phyloP scores from a whole-genome alignment of 345 rosid genomes.

The Arabis hirsuta region DNA sequence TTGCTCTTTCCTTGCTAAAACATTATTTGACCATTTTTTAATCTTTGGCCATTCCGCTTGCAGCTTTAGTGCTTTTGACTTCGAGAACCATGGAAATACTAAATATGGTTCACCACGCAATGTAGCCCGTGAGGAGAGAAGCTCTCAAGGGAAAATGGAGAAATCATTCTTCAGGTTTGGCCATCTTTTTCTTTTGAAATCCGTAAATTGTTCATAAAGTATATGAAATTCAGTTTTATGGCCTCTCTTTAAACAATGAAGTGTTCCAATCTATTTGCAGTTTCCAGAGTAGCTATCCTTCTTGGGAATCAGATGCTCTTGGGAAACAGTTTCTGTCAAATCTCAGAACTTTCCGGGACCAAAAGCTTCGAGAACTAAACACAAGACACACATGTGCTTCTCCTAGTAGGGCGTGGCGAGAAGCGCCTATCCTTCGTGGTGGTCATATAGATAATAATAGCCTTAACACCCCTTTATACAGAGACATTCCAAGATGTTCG shows the following conservation, averaged over 20 bases:
- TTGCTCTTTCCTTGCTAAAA: conserved; percentile 3
- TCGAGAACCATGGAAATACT: conserved; percentile 82
- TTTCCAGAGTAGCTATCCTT: conserved; percentile 85
- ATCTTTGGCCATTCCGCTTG: conserved; percentile 22
- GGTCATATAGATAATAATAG: conserved; percentile 50
- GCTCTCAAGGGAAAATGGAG: conserved; percentile 99
- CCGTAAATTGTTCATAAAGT: neutral
- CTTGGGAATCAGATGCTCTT: conserved; percentile 79
- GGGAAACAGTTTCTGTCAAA: conserved; percentile 83
- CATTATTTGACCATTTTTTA: neutral
- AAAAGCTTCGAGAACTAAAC: conserved; percentile 60
- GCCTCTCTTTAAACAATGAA: conserved; percentile 17
- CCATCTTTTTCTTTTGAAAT: neutral
- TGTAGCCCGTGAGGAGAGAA: conserved; percentile 58
- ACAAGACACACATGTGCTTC: conserved; percentile 52
- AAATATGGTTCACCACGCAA: conserved; percentile 82
- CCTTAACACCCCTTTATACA: conserved; percentile 31
- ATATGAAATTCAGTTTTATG: conserved; percentile 16
- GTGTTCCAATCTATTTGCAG: conserved; percentile 53
- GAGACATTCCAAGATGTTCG: conserved; percentile 54
- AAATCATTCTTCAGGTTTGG: conserved; percentile 93
- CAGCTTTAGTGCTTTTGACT: conserved; percentile 91
- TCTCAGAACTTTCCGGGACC: conserved; percentile 82
- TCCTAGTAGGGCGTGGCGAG: conserved; percentile 55
- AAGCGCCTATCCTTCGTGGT: conserved; percentile 50